These are phyloP conservation scores for Aspergillus novofumigatus DNA, from an alignment of 2,329 filamentous ascomycete genomes.

Conservation along the genomic window DNA sequence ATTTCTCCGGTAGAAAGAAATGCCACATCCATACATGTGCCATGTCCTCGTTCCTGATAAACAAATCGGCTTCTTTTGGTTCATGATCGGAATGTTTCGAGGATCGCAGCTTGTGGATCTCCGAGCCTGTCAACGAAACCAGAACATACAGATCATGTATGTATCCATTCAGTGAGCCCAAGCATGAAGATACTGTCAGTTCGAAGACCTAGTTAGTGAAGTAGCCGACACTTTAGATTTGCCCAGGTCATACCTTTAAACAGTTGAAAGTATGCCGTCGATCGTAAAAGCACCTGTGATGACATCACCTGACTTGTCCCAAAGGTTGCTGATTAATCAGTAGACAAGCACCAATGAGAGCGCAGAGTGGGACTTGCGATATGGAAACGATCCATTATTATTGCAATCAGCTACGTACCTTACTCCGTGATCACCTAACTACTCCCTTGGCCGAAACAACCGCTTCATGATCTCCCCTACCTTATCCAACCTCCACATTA, in stretches of 20 bases:
- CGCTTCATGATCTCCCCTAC: neutral
- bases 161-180: neutral
- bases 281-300: slow-evolving; percentile 20
- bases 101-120: slow-evolving; percentile 1
- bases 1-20: neutral
- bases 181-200: neutral
- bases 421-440: neutral
- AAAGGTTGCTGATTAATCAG: slow-evolving; percentile 4
- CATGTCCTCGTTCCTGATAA: neutral
- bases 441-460: neutral
- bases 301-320: slow-evolving; percentile 32
- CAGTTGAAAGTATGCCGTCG: slow-evolving; percentile 12
- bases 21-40: slow-evolving; percentile 11
- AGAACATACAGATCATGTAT: neutral
- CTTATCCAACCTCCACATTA: neutral
- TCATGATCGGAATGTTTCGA: neutral
- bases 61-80: neutral
- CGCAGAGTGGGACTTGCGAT: slow-evolving; percentile 1
- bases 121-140: neutral
- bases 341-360: neutral
- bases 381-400: neutral
- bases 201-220: neutral
- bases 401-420: neutral
- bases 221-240: neutral
- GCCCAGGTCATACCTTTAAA: neutral